These are phyloP conservation scores for Lactarius hatsudake DNA, from an alignment of 768 basidiomycete species.

Conservation along the genomic window DNA sequence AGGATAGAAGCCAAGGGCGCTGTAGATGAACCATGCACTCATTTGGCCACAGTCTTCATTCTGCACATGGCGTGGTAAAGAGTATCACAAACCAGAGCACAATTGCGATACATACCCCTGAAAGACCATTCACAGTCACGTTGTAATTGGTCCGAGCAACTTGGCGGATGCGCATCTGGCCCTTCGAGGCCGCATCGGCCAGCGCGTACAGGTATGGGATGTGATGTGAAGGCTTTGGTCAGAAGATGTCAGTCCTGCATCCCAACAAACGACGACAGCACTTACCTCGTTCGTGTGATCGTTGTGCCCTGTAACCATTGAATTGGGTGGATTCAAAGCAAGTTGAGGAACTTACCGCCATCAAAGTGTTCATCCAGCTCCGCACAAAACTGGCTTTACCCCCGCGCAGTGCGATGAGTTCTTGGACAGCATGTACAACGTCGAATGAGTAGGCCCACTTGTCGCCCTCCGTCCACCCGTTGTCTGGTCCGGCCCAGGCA, in stretches of 20 bases:
- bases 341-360: conserved; percentile 37
- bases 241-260: background rate
- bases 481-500: conserved; percentile 62
- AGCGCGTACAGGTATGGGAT: conserved; percentile 81
- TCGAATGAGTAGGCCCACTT: conserved; percentile 78
- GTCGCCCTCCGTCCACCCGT: conserved; percentile 83
- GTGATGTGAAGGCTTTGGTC: conserved; percentile 70
- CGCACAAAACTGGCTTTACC: conserved; percentile 62
- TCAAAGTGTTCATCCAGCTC: conserved; percentile 60
- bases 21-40: conserved; percentile 87
- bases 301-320: conserved; percentile 56
- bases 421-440: conserved; percentile 67
- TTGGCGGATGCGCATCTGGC: conserved; percentile 67
- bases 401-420: conserved; percentile 59
- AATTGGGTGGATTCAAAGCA: background rate
- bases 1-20: conserved; percentile 80
- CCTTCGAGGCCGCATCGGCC: conserved; percentile 65
- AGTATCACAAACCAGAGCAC: background rate
- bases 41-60: conserved; percentile 92
- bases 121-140: conserved; percentile 62
- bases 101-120: conserved; percentile 50
- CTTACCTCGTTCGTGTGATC: conserved; percentile 77
- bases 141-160: conserved; percentile 67
- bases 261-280: background rate
- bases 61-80: conserved; percentile 34